These are phyloP conservation scores for Otatea glauca DNA, from an alignment of 176 grass and related monocot genomes.

Conservation along the genomic window DNA sequence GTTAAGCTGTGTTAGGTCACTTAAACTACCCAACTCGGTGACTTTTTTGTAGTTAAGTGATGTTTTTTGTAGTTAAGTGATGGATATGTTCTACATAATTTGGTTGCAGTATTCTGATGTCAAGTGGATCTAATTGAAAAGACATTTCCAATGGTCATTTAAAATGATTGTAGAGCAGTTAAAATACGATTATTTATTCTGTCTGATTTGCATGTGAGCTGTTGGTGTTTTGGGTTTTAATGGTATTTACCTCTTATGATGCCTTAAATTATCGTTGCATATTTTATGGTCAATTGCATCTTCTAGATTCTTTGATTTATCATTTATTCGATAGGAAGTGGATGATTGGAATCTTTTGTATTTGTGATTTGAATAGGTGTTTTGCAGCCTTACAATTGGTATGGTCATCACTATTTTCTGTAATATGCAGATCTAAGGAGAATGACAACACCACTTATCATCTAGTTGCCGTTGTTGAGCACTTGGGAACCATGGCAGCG, in stretches of 20 bases:
- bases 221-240: constrained; percentile 17
- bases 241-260: constrained; percentile 4
- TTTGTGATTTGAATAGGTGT: constrained; percentile 24
- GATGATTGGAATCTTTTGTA: not conserved
- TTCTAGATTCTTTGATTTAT: constrained; percentile 6
- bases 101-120: not conserved
- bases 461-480: constrained; percentile 79
- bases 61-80: not conserved
- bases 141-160: not conserved
- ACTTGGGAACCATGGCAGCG: constrained; percentile 66
- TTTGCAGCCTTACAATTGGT: constrained; percentile 6
- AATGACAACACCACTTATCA: constrained; percentile 59
- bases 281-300: not conserved
- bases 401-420: constrained; percentile 29
- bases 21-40: not conserved
- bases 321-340: not conserved
- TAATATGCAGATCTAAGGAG: constrained; percentile 60
- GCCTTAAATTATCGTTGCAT: not conserved
- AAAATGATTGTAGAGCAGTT: constrained; percentile 1
- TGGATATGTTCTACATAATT: constrained; percentile 19
- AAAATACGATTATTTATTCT: not conserved
- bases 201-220: constrained; percentile 11
- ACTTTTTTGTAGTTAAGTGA: not conserved
- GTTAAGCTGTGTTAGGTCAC: not conserved
- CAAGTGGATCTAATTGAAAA: not conserved